Percentiles rank a stretch among this genome's conserved stretches.
Conservation (phyloP, 108 stramenopile genomes). For the Schizochytrium sp. region DNA sequence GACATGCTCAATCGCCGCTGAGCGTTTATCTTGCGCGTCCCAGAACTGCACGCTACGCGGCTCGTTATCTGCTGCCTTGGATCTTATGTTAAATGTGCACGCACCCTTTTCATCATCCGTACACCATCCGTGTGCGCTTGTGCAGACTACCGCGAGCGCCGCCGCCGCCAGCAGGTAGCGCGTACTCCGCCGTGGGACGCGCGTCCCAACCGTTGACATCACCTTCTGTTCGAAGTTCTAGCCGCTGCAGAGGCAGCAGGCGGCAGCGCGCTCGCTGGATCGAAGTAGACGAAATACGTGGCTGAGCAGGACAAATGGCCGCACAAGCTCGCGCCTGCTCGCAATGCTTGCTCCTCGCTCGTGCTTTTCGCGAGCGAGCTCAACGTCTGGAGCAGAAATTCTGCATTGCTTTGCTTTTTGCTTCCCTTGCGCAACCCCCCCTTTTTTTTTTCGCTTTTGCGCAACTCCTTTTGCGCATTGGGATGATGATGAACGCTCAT, state of each 20-base stretch:
- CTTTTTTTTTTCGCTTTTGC: too few species aligned
- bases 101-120: background rate
- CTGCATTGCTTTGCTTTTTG: too few species aligned
- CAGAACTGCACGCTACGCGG: background rate
- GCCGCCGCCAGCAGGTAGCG: background rate
- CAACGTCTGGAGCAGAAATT: too few species aligned
- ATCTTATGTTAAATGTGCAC: background rate
- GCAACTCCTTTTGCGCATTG: too few species aligned
- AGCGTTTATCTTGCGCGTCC: background rate
- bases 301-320: too few species aligned
- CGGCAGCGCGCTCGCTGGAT: background rate
- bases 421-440: too few species aligned
- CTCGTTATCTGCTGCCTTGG: background rate
- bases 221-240: background rate
- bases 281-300: background rate
- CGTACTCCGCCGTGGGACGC: background rate
- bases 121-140: background rate
- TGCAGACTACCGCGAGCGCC: background rate
- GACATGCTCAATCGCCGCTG: background rate
- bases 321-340: too few species aligned
- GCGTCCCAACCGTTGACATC: background rate
- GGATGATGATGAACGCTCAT: too few species aligned
- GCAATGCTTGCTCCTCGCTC: too few species aligned
- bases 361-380: too few species aligned
- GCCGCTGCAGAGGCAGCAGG: background rate